A percentile compares a stretch with the other conserved stretches of the same genome.
Evolutionary conservation across 2,329 filamentous ascomycete species (phyloP).

Genomic region (Alternaria gansuensis): DNA sequence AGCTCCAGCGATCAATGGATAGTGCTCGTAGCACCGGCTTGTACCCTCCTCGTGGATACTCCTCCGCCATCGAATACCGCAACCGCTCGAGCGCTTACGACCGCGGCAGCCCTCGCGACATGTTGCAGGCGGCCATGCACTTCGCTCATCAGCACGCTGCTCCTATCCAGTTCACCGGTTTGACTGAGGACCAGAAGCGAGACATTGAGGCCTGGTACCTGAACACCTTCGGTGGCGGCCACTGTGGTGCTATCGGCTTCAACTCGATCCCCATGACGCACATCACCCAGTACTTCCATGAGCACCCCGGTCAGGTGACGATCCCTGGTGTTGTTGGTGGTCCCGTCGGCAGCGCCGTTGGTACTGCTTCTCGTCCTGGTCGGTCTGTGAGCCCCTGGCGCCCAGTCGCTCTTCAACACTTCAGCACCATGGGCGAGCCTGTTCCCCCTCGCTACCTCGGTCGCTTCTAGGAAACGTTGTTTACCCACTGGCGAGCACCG

Average conservation of each 20-base stretch:
- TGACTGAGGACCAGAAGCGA: conserved; percentile 34
- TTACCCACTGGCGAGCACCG: conserved; percentile 2
- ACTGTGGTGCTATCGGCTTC: conserved; percentile 36
- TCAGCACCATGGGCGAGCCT: not conserved
- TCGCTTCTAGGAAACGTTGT: conserved; percentile 24
- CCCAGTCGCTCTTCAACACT: not conserved
- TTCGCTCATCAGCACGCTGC: conserved; percentile 30
- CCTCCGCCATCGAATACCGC: conserved; percentile 77
- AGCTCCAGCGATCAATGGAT: conserved; percentile 86
- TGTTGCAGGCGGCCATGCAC: conserved; percentile 34
- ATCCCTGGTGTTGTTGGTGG: conserved; percentile 37
- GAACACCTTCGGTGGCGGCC: conserved; percentile 30
- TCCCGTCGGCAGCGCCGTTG: conserved; percentile 19
- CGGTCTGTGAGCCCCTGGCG: conserved; percentile 10
- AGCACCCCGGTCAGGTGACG: conserved; percentile 21
- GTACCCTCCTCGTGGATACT: conserved; percentile 80
- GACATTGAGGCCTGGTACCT: conserved; percentile 40
- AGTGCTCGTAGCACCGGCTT: conserved; percentile 88
- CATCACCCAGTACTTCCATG: conserved; percentile 32
- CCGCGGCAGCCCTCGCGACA: conserved; percentile 70
- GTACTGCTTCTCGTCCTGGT: conserved; percentile 24
- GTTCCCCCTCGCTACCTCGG: conserved; percentile 15
- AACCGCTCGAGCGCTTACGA: conserved; percentile 81
- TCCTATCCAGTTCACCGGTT: conserved; percentile 18
- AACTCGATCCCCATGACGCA: conserved; percentile 40